Evolutionary conservation across 371 early-diverging fungal genomes (phyloP), one percentile per base, ranked within the genome.

Genomic region (Syncephalastrum monosporum): DNA sequence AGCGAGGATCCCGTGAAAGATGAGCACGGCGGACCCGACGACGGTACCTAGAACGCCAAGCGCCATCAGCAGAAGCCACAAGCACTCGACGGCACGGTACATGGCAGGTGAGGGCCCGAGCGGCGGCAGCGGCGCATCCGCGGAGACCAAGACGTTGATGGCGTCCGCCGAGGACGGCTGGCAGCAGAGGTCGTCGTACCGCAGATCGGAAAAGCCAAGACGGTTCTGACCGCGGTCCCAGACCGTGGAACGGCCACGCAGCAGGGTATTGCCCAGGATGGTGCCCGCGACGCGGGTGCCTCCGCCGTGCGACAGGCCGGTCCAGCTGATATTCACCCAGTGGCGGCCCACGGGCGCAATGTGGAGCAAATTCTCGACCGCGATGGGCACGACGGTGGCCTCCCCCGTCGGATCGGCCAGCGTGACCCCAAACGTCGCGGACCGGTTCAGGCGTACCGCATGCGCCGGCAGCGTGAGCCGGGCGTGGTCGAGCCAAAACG

Each of bases 241-340:
- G 29, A 64, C 56, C 16, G 67, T 72, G 0, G 70, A 60, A 42
- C 72, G 72, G 41, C 72, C 76, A 15, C 66, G 54, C 59, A 75
- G 62, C 5, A 75, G 59, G 3, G 72, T 67, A 45, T 75, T 72
- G 19, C 76, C 76, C 3, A 72, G 57, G 15, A 75, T 68, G 1
- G 72, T 75, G 1, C 66, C 70, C 10, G 69, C 68, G 33, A 66
- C 23, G 0, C 42, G 51, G 6, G 24, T 53, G 4, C 24, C 44
- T 19, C 59, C 59, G 13, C 50, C 51, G 25, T 55, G 33, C 3
- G 56, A 41, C 8, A 63, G 54, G 25, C 63, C 63, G 12, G 63
- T 57, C 53, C 55, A 57, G 38, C 63, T 57, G 13, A 63, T 63
- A 43, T 63, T 63, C 19, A 63, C 53, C 53, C 56, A 63, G n/a